Evolutionary conservation across 768 basidiomycete species (phyloP).

Genomic region (Lactifluus subvellereus): DNA sequence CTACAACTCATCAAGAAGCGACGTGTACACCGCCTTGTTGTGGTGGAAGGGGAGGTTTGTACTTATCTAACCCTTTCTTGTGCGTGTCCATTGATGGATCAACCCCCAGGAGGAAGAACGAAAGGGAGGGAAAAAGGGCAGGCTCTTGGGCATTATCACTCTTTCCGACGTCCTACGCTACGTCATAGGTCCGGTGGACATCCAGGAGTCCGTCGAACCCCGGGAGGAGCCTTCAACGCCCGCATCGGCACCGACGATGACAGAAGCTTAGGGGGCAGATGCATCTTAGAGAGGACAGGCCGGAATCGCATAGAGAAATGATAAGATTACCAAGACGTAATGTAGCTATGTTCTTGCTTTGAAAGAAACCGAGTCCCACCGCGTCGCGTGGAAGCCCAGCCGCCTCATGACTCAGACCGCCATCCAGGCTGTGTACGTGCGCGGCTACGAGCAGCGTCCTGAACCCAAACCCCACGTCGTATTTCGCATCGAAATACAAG

Average conservation of each 20-base stretch:
- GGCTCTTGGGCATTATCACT: conserved; percentile 81
- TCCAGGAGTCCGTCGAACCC: conserved; percentile 18
- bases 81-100: conserved; percentile 5
- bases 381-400: background rate
- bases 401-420: conserved; percentile 46
- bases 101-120: conserved; percentile 65
- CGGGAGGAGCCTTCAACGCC: conserved; percentile 20
- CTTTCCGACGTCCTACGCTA: conserved; percentile 85
- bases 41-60: conserved; percentile 85
- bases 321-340: conserved; percentile 1
- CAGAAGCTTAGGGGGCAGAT: conserved; percentile 2
- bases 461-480: conserved; percentile 74
- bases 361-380: background rate
- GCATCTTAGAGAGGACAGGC: conserved; percentile 1
- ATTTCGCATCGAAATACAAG: conserved; percentile 79
- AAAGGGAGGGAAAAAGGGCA: conserved; percentile 74
- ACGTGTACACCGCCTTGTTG: conserved; percentile 89
- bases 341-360: conserved; percentile 8
- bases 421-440: conserved; percentile 72
- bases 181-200: conserved; percentile 47
- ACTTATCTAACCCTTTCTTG: background rate
- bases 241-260: background rate
- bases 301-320: conserved; percentile 8
- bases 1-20: conserved; percentile 90
- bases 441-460: conserved; percentile 59